phyloP scores from a whole-genome alignment of 345 rosid species.

The Viola odorata region DNA sequence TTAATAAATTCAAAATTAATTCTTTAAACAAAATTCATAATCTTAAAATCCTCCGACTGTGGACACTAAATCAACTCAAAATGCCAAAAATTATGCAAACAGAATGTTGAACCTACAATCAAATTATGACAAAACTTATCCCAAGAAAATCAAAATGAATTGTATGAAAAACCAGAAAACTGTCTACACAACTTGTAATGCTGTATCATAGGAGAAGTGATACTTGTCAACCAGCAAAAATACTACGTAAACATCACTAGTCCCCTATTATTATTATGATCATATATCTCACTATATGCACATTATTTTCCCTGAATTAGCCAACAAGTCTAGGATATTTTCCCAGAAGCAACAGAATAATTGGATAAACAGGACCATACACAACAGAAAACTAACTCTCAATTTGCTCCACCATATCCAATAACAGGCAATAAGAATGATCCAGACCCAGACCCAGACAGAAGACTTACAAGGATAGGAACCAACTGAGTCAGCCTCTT shows the following conservation, averaged over 20 bases:
- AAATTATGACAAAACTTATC: too few relatives aligned
- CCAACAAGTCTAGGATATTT: not conserved
- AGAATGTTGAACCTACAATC: too few relatives aligned
- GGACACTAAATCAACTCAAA: too few relatives aligned
- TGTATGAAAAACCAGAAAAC: too few relatives aligned
- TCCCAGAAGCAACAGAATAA: not conserved
- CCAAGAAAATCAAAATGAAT: too few relatives aligned
- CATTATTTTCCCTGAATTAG: not conserved
- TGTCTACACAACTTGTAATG: not conserved
- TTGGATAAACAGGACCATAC: not conserved
- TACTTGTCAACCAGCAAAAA: not conserved
- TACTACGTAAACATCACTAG: too few relatives aligned
- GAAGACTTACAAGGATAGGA: conserved; percentile 61
- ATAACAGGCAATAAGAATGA: not conserved
- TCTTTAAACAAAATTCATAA: too few relatives aligned
- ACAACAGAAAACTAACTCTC: not conserved
- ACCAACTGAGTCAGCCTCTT: conserved; percentile 77
- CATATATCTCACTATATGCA: not conserved
- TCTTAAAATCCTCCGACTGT: too few relatives aligned
- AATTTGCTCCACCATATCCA: not conserved
- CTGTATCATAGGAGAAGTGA: not conserved
- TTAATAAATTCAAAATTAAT: too few relatives aligned
- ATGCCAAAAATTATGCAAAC: too few relatives aligned
- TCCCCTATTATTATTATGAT: too few relatives aligned
- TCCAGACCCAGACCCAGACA: too few relatives aligned